Conservation (phyloP, 768 basidiomycete species). For the Hericium coralloides region DNA sequence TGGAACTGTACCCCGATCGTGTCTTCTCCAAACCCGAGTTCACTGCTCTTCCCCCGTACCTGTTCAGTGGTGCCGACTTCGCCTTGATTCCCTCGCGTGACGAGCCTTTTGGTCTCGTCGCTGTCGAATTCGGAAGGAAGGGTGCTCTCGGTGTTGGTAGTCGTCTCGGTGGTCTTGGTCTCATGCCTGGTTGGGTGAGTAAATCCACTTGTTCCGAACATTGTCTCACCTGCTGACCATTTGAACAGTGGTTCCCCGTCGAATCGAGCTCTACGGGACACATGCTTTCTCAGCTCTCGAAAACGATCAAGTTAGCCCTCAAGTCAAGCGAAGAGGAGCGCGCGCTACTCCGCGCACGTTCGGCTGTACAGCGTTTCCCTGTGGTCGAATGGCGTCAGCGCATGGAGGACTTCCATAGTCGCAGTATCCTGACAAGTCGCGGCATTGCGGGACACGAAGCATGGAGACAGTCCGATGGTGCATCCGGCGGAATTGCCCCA, state of each 20-base stretch:
- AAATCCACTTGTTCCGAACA: neutral
- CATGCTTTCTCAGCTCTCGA: conserved; percentile 89
- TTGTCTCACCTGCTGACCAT: neutral
- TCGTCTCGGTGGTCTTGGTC: conserved; percentile 87
- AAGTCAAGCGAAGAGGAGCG: conserved; percentile 88
- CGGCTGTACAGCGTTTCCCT: conserved; percentile 93
- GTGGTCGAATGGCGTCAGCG: conserved; percentile 97
- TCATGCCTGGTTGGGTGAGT: conserved; percentile 97
- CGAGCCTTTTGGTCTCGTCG: conserved; percentile 92
- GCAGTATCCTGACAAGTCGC: conserved; percentile 71
- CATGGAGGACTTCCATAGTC: conserved; percentile 89
- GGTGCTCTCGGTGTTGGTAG: conserved; percentile 94
- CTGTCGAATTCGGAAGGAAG: conserved; percentile 94
- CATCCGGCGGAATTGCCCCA: conserved; percentile 30
- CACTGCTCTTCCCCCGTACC: conserved; percentile 84
- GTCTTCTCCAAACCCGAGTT: conserved; percentile 97
- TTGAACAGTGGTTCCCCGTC: conserved; percentile 85
- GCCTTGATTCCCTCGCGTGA: conserved; percentile 94
- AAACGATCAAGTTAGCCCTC: conserved; percentile 90
- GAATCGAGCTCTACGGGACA: conserved; percentile 89
- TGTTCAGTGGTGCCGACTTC: conserved; percentile 94
- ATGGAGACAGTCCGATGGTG: conserved; percentile 69
- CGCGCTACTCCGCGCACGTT: conserved; percentile 86
- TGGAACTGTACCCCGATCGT: conserved; percentile 92
- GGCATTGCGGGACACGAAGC: conserved; percentile 60